Evolutionary conservation across 106 monocot species (phyloP).

Genomic region (Allium fistulosum): DNA sequence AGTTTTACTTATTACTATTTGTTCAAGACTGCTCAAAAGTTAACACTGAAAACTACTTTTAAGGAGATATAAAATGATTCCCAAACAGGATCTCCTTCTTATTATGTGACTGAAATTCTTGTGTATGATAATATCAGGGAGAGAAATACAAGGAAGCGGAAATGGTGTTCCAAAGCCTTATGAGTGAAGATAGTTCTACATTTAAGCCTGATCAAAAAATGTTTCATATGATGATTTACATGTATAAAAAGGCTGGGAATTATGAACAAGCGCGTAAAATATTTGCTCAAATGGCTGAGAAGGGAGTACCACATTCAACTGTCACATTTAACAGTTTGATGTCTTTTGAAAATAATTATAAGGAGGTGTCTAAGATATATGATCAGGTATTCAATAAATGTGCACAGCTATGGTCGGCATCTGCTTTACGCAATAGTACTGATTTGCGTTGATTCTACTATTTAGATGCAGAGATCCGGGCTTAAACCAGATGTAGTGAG

Average conservation of each 20-base stretch:
- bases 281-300: slow-evolving; percentile 79
- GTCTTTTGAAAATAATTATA: slow-evolving; percentile 94
- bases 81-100: too few relatives aligned
- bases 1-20: too few relatives aligned
- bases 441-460: too few relatives aligned
- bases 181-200: slow-evolving; percentile 56
- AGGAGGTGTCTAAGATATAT: slow-evolving; percentile 92
- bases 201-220: slow-evolving; percentile 97
- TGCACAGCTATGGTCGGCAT: background rate
- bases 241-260: slow-evolving; percentile 88
- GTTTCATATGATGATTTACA: slow-evolving; percentile 99
- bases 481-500: slow-evolving; percentile 93
- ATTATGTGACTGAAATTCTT: background rate
- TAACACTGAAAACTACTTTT: too few relatives aligned
- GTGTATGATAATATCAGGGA: slow-evolving; percentile 33
- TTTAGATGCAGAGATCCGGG: slow-evolving; percentile 88
- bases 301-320: slow-evolving; percentile 66
- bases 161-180: slow-evolving; percentile 56
- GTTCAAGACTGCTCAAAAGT: too few relatives aligned
- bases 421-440: too few relatives aligned
- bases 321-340: slow-evolving; percentile 93
- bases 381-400: slow-evolving; percentile 54
- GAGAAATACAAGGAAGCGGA: slow-evolving; percentile 77
- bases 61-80: too few relatives aligned
- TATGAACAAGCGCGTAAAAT: slow-evolving; percentile 76